Evolutionary conservation across 495 filamentous ascomycete species (phyloP), one percentile per base, ranked within the genome.

Genomic region (Penicillium cataractarum): DNA sequence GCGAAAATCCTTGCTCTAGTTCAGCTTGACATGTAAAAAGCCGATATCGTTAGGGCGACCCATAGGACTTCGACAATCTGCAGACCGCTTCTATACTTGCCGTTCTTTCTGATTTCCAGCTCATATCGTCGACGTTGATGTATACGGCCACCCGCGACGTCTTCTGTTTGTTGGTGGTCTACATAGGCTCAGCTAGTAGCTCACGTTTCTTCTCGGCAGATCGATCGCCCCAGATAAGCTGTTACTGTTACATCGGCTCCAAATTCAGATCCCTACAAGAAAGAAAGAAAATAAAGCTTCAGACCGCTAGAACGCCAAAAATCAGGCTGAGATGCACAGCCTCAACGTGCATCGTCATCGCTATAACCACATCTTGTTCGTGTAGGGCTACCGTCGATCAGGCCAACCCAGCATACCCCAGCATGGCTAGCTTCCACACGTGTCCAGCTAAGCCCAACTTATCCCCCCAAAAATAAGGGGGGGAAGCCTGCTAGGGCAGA

Each of bases 11-110:
- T 60, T 46, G 32, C 51, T 55, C 60, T 60, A 63, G 52, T 27
- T 56, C 61, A 60, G 64, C 39, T 53, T 54, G 37, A 49, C 26
- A 53, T 56, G 35, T 66, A 55, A 27, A 35, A 35, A 39, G 29
- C 44, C 17, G 24, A 51, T 54, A 64, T 60, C 29, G 21, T 64
- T 64, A 52, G 35, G n/a, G 27, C 10, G 9, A 3, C 13, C 27
- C 35, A 17, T 13, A 29, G 15, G 39, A 57, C 52, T 27, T 37
- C 13, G 49, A 52, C n/a, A 27, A 26, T 31, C 15, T 22, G 27
- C 33, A 42, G 35, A 54, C 35, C 35, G 35, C 33, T 27, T 59
- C 46, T 7, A 26, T n/a, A 31, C 7, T 19, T 37, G 29, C 19
- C 6, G 10, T 2, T 58, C 29, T 17, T 13, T 27, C 12, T 32